These are phyloP conservation scores for Podila clonocystis DNA, from an alignment of 192 early-diverging fungal species.

Conservation along the genomic window DNA sequence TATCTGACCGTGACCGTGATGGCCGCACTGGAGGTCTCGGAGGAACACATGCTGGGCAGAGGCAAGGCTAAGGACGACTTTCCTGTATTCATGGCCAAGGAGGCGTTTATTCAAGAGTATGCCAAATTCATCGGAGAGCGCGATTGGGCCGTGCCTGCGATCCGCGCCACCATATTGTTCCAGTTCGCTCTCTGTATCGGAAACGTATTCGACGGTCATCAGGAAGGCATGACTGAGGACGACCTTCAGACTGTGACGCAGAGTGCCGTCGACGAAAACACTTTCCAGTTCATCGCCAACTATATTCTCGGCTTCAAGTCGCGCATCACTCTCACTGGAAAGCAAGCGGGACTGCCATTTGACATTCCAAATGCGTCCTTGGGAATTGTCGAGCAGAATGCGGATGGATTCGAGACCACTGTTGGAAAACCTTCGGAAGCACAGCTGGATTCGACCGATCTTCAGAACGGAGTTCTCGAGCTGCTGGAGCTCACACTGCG, in stretches of 20 bases:
- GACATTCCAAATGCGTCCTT: conserved; percentile 25
- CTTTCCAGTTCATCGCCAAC: conserved; percentile 71
- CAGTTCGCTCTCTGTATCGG: conserved; percentile 71
- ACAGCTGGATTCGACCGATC: not conserved
- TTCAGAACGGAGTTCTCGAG: conserved; percentile 63
- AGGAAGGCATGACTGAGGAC: conserved; percentile 35
- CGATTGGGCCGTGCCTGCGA: conserved; percentile 44
- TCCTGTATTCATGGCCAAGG: conserved; percentile 42
- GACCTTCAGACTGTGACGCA: conserved; percentile 61
- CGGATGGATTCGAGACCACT: conserved; percentile 49
- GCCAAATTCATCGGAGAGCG: conserved; percentile 27
- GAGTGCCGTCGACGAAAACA: conserved; percentile 60
- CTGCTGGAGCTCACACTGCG: conserved; percentile 62
- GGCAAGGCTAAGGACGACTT: conserved; percentile 25
- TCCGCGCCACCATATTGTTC: conserved; percentile 56
- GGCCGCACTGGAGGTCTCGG: conserved; percentile 53
- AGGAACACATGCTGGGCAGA: conserved; percentile 40
- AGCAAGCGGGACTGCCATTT: conserved; percentile 33
- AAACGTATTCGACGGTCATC: conserved; percentile 55
- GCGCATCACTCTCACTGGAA: conserved; percentile 22
- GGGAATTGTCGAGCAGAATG: conserved; percentile 42
- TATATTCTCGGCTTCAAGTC: conserved; percentile 66
- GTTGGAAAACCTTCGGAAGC: conserved; percentile 40
- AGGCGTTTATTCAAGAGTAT: conserved; percentile 47
- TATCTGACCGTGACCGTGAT: conserved; percentile 52